These are phyloP conservation scores for Rubus parviflorus DNA, from an alignment of 306 rosid species.

Conservation along the genomic window DNA sequence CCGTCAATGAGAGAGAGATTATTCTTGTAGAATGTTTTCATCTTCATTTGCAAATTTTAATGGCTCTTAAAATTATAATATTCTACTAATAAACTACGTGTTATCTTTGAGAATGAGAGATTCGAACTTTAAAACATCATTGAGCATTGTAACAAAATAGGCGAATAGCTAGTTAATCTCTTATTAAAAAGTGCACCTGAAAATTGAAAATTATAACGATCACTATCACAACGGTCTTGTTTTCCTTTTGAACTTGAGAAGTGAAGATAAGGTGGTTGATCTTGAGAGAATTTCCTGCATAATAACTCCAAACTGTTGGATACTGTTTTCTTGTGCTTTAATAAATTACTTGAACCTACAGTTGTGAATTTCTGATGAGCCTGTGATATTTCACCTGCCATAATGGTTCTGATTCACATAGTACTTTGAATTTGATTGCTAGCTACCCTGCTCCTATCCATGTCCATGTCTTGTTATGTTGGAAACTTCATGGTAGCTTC, in stretches of 20 bases:
- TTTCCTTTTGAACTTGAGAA: not conserved
- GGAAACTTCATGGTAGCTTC: slow-evolving; percentile 5
- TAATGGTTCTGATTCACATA: not conserved
- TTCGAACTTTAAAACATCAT: not conserved
- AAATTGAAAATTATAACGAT: too few species aligned
- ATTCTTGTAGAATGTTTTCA: not conserved
- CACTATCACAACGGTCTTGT: too few species aligned
- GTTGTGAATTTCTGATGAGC: not conserved
- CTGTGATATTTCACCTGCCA: not conserved
- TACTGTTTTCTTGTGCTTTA: not conserved
- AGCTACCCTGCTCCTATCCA: not conserved
- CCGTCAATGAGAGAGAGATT: too few species aligned
- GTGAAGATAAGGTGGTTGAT: not conserved
- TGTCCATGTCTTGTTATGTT: slow-evolving; percentile 3
- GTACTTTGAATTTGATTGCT: not conserved
- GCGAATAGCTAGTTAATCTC: too few species aligned
- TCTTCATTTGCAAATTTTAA: not conserved
- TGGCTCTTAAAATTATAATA: too few species aligned
- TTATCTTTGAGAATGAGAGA: too few species aligned
- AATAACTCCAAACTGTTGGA: not conserved
- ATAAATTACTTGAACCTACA: not conserved
- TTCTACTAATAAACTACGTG: too few species aligned
- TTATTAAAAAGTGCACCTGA: too few species aligned
- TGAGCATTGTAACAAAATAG: not conserved
- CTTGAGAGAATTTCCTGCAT: not conserved